Evolutionary conservation across 768 basidiomycete species (phyloP).

Genomic region (Collybiopsis confluens): DNA sequence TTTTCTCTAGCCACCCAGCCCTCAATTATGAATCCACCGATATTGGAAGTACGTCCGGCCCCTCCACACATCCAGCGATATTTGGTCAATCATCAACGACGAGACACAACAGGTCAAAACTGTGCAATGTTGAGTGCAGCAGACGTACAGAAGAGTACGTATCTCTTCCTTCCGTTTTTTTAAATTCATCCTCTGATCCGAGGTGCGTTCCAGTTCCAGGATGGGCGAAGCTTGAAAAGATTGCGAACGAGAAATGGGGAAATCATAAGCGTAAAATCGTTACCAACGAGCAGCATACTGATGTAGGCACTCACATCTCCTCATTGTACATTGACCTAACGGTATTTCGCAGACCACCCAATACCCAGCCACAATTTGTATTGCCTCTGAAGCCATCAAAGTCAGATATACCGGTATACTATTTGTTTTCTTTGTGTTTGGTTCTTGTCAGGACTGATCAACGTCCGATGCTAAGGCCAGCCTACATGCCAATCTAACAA

Average conservation of each 20-base stretch:
- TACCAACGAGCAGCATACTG: background rate
- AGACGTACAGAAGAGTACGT: background rate
- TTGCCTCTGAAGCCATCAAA: background rate
- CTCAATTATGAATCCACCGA: too few species aligned
- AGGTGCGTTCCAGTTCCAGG: background rate
- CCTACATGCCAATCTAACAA: constrained; percentile 1
- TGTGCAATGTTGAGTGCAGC: background rate
- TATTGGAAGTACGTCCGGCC: too few species aligned
- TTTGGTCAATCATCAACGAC: too few species aligned
- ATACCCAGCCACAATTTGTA: background rate
- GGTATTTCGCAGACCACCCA: background rate
- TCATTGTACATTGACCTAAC: background rate
- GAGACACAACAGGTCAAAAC: too few species aligned
- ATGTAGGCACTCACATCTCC: background rate
- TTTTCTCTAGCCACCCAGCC: too few species aligned
- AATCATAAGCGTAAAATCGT: background rate
- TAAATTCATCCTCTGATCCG: background rate
- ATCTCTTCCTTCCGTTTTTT: background rate
- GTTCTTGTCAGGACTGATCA: background rate
- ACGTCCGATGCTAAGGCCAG: background rate
- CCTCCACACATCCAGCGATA: too few species aligned
- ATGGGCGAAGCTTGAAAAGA: background rate
- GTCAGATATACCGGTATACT: background rate
- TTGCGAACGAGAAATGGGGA: background rate
- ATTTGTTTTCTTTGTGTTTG: background rate